These are phyloP conservation scores for Metrosideros polymorpha DNA, from an alignment of 441 rosid species.

Conservation along the genomic window DNA sequence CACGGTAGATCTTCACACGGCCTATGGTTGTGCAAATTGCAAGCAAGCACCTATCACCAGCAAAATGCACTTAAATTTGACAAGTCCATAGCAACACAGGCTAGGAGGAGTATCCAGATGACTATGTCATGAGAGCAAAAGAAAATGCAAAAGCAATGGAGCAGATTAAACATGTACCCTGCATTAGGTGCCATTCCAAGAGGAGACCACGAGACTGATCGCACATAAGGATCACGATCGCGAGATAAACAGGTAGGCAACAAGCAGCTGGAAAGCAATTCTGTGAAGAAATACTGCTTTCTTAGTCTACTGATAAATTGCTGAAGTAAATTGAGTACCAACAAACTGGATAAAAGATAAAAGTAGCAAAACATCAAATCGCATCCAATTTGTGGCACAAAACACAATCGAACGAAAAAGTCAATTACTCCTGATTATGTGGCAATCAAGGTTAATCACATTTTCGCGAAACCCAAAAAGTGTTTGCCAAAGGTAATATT, in stretches of 20 bases:
- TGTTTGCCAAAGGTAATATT: background rate
- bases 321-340: background rate
- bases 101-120: background rate
- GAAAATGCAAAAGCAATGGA: background rate
- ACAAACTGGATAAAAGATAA: background rate
- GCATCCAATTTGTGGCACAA: background rate
- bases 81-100: background rate
- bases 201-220: slow-evolving; percentile 87
- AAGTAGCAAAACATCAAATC: background rate
- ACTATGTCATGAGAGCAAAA: background rate
- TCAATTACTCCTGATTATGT: background rate
- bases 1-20: slow-evolving; percentile 70
- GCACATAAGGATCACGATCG: slow-evolving; percentile 57
- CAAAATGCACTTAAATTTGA: background rate
- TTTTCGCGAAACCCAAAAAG: background rate
- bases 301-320: background rate
- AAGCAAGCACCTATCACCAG: slow-evolving; percentile 61
- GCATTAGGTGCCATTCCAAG: slow-evolving; percentile 81
- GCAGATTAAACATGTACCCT: slow-evolving; percentile 31
- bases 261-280: slow-evolving; percentile 49
- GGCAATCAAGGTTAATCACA: background rate
- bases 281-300: slow-evolving; percentile 22
- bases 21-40: slow-evolving; percentile 85
- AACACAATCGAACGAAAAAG: background rate
- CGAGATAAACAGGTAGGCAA: slow-evolving; percentile 56